Base-by-base conservation (phyloP, 1,284 basidiomycete genomes). In the Blastosporella zonata region DNA sequence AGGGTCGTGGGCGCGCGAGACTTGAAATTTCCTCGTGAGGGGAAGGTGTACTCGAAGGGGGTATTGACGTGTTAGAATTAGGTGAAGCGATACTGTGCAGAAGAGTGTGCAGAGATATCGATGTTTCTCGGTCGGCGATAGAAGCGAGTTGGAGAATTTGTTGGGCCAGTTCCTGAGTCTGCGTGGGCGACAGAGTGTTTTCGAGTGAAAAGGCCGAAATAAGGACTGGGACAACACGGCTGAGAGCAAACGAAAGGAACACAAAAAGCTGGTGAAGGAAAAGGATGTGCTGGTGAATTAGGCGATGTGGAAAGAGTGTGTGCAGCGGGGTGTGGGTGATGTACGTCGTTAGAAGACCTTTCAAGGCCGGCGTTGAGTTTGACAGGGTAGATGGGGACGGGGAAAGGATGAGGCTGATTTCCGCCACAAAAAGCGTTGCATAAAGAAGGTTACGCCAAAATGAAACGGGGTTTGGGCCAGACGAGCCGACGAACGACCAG, bases 201-300 rank as follows among this genome's bases (percentile, higher is more conserved):
- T 81, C 74, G 0, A 87, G 87, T 0, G 75, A 72, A 33, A 60
- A 60, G 15, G 53, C 55, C 10, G 51, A 41, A 18, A 60, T 23
- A 6, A 60, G 53, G 17, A 58, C 55, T 17, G 58, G 58, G 12
- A 57, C 65, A 2, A 93, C 79, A 28, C 83, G 75, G 13, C 78
- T 79, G 15, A 90, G 70, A 0, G 86, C 88, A 34, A 91, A 74
- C 29, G 80, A 85, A 44, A 83, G 59, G 59, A 88, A 81, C 54
- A 90, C 67, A 62, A 88, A 91, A 21, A 89, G 59, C 55, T 88
- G 80, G 58, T 89, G 90, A n/a, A 92, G 70, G 62, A 91, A 78
- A 17, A 77, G 66, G 53, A 90, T 74, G 60, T 91, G 82, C 57
- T 93, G 88, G 62, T 82, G 84, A 1, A 79, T 73, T 0, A 85